Evolutionary conservation across 352 stramenopile species (phyloP).

Genomic region (Pythium periplocum): DNA sequence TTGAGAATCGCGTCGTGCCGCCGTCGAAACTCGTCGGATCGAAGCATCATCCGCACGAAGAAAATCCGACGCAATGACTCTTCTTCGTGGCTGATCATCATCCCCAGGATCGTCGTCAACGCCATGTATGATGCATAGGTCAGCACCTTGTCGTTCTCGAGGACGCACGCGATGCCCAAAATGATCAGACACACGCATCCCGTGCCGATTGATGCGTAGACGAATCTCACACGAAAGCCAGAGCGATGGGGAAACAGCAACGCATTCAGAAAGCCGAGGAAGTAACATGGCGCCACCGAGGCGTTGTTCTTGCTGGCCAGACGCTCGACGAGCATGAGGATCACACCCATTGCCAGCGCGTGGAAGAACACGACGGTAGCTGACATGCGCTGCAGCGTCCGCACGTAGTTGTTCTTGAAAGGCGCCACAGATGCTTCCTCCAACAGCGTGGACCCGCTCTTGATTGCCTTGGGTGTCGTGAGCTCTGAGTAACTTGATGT

Average conservation of each 20-base stretch:
- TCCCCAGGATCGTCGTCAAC: conserved; percentile 28
- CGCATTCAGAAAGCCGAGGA: conserved; percentile 38
- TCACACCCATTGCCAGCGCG: conserved; percentile 26
- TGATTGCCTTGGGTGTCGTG: conserved; percentile 1
- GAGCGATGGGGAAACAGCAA: conserved; percentile 37
- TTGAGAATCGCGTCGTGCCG: conserved; percentile 26
- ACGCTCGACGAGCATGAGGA: conserved; percentile 29
- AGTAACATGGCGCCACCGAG: conserved; percentile 33
- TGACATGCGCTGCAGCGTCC: conserved; percentile 23
- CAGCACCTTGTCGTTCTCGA: conserved; percentile 14
- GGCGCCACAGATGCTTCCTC: background rate
- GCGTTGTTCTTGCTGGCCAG: conserved; percentile 15
- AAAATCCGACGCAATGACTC: conserved; percentile 42
- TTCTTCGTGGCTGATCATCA: conserved; percentile 44
- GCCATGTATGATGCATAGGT: conserved; percentile 27
- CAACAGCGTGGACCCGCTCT: background rate
- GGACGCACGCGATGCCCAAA: conserved; percentile 3
- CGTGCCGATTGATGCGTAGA: conserved; percentile 24
- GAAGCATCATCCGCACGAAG: conserved; percentile 34
- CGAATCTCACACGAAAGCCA: conserved; percentile 34
- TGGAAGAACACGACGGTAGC: conserved; percentile 27
- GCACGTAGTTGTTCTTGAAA: conserved; percentile 27
- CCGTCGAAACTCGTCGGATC: conserved; percentile 28
- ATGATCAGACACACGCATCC: conserved; percentile 12
- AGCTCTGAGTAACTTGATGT: conserved; percentile 6